Conservation (phyloP, 78 protist species). For the Cavenderia fasciculata region DNA sequence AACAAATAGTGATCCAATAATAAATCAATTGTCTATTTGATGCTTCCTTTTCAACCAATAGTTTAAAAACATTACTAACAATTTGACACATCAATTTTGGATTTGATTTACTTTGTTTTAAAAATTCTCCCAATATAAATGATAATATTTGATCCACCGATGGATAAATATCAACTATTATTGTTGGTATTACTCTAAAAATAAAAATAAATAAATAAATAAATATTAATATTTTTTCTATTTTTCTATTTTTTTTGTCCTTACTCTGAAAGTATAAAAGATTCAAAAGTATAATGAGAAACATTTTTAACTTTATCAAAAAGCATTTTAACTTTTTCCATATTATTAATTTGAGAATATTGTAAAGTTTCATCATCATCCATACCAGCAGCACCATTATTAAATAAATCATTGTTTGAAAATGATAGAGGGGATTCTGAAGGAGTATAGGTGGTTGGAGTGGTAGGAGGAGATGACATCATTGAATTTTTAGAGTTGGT, state of each 20-base stretch:
- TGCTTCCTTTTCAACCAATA: constrained; percentile 14
- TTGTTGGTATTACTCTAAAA: constrained; percentile 27
- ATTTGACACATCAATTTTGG: constrained; percentile 72
- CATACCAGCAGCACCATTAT: background rate
- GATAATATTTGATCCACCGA: constrained; percentile 68
- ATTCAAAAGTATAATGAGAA: constrained; percentile 56
- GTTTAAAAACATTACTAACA: constrained; percentile 23
- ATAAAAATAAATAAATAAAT: background rate
- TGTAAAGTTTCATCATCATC: constrained; percentile 5
- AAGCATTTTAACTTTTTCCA: constrained; percentile 73
- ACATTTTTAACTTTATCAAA: constrained; percentile 62
- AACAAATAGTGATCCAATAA: constrained; percentile 66
- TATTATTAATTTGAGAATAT: constrained; percentile 48
- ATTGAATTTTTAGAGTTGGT: constrained; percentile 6
- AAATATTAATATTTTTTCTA: background rate
- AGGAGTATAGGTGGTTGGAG: too few relatives aligned
- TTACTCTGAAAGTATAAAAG: constrained; percentile 25
- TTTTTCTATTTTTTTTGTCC: background rate
- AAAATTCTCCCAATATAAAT: constrained; percentile 68
- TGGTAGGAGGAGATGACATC: constrained; percentile 8
- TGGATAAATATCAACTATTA: constrained; percentile 58
- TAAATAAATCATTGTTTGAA: too few relatives aligned
- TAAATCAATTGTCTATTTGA: constrained; percentile 40
- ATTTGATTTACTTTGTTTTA: constrained; percentile 66
- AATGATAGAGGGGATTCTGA: too few relatives aligned